Evolutionary conservation across 768 basidiomycete species (phyloP).

Genomic region (Mycena floridula): DNA sequence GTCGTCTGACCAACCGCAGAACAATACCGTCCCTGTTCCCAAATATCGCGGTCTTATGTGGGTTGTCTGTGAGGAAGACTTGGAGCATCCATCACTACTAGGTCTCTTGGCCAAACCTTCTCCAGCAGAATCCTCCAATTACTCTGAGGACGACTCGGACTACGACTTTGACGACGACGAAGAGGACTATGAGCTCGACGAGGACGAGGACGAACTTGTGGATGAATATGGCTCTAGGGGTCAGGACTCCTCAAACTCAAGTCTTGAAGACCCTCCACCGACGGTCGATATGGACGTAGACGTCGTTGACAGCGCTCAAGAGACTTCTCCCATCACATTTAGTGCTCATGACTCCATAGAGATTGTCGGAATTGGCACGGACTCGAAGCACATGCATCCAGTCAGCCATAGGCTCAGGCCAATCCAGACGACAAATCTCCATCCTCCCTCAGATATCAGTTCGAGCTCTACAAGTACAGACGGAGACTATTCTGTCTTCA

Average conservation of each 20-base stretch:
- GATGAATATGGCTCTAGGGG: slow-evolving; percentile 23
- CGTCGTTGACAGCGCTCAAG: slow-evolving; percentile 7
- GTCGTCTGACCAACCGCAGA: slow-evolving; percentile 2
- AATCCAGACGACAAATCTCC: slow-evolving; percentile 5
- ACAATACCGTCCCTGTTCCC: slow-evolving; percentile 22
- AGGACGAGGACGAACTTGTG: slow-evolving; percentile 21
- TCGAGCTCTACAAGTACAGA: not conserved
- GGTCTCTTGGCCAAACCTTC: slow-evolving; percentile 1
- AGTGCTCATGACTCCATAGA: slow-evolving; percentile 2
- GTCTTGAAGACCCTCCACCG: slow-evolving; percentile 1
- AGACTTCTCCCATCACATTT: not conserved
- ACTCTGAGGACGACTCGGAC: slow-evolving; percentile 15
- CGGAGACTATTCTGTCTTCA: not conserved
- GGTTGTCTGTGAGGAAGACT: slow-evolving; percentile 74
- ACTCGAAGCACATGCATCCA: slow-evolving; percentile 49
- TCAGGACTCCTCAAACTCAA: slow-evolving; percentile 1
- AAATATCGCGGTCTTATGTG: slow-evolving; percentile 73
- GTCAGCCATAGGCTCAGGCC: slow-evolving; percentile 28
- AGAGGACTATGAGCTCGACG: slow-evolving; percentile 18
- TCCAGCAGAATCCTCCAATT: slow-evolving; percentile 7
- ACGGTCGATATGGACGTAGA: slow-evolving; percentile 20
- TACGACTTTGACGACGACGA: slow-evolving; percentile 20
- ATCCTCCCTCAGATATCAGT: not conserved
- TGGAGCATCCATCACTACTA: slow-evolving; percentile 23
- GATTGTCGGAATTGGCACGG: slow-evolving; percentile 6